phyloP scores from a whole-genome alignment of 768 basidiomycete genomes.

The Basidioascus undulatus region DNA sequence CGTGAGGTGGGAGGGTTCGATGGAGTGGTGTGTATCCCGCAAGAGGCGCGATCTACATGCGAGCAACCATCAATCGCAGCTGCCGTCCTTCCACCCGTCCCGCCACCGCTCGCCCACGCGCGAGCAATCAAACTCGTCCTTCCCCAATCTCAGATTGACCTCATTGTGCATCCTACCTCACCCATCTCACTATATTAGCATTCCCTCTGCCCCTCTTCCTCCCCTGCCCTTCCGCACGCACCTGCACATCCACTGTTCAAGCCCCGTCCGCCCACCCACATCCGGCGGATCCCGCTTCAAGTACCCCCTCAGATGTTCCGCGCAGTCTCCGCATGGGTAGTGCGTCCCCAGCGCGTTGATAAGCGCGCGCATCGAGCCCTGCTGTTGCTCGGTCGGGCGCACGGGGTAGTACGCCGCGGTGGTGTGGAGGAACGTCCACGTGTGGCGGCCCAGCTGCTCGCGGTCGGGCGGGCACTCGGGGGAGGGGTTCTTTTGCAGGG shows the following conservation, averaged over 20 bases:
- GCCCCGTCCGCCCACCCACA: background rate
- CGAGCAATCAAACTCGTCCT: constrained; percentile 54
- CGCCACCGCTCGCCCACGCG: constrained; percentile 75
- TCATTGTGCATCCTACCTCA: constrained; percentile 83
- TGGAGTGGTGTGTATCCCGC: no score
- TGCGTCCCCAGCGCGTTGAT: constrained; percentile 51
- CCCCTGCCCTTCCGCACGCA: constrained; percentile 34
- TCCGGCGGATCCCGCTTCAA: constrained; percentile 46
- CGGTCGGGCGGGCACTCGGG: constrained; percentile 71
- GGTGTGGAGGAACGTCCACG: constrained; percentile 91
- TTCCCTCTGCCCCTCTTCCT: no score
- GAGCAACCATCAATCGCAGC: constrained; percentile 46
- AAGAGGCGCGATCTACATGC: no score
- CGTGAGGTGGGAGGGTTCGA: no score
- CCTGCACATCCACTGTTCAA: constrained; percentile 1
- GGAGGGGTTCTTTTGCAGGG: background rate
- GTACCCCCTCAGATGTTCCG: constrained; percentile 50
- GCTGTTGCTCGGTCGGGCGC: constrained; percentile 45
- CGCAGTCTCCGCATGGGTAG: constrained; percentile 76
- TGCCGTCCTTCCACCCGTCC: constrained; percentile 66
- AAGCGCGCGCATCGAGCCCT: constrained; percentile 59
- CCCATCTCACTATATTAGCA: constrained; percentile 66
- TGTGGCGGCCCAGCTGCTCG: constrained; percentile 67
- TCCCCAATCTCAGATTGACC: constrained; percentile 68
- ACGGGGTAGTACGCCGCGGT: constrained; percentile 88